These are phyloP conservation scores for Aegilops sharonensis DNA, from an alignment of 176 grass and related monocot species.

Conservation along the genomic window DNA sequence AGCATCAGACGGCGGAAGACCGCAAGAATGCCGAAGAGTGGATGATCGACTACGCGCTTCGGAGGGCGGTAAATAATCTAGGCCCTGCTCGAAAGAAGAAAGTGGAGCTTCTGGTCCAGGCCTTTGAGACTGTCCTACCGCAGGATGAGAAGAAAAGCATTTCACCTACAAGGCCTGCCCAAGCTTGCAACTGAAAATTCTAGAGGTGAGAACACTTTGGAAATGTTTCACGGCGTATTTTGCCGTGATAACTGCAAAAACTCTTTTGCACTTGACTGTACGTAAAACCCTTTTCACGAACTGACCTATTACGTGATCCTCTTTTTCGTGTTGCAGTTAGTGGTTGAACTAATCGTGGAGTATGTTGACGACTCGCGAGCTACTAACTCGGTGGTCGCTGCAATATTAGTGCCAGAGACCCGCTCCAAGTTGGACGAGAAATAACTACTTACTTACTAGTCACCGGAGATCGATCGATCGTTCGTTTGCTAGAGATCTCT, in stretches of 20 bases:
- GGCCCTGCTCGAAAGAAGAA: slow-evolving; percentile 74
- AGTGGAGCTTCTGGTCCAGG: slow-evolving; percentile 86
- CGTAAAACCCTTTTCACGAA: neutral
- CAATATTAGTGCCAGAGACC: slow-evolving; percentile 75
- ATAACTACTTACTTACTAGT: slow-evolving; percentile 29
- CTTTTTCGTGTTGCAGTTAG: slow-evolving; percentile 38
- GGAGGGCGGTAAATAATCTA: slow-evolving; percentile 60
- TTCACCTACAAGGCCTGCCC: slow-evolving; percentile 26
- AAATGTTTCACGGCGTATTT: neutral
- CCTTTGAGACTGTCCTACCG: slow-evolving; percentile 78
- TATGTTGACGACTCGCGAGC: slow-evolving; percentile 28
- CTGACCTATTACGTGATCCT: neutral
- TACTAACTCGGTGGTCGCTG: slow-evolving; percentile 69
- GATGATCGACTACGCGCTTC: slow-evolving; percentile 92
- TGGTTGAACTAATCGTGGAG: slow-evolving; percentile 42
- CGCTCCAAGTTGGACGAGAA: slow-evolving; percentile 47
- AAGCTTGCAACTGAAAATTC: slow-evolving; percentile 42
- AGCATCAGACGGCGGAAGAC: slow-evolving; percentile 79
- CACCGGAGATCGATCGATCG: neutral
- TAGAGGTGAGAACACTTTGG: slow-evolving; percentile 26
- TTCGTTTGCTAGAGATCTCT: neutral
- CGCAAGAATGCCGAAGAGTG: slow-evolving; percentile 97
- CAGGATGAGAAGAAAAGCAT: slow-evolving; percentile 45
- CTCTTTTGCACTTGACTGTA: no score
- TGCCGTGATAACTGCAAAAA: neutral